Conservation (phyloP, 1,284 basidiomycete genomes). For the Leccinum griseonigrum region DNA sequence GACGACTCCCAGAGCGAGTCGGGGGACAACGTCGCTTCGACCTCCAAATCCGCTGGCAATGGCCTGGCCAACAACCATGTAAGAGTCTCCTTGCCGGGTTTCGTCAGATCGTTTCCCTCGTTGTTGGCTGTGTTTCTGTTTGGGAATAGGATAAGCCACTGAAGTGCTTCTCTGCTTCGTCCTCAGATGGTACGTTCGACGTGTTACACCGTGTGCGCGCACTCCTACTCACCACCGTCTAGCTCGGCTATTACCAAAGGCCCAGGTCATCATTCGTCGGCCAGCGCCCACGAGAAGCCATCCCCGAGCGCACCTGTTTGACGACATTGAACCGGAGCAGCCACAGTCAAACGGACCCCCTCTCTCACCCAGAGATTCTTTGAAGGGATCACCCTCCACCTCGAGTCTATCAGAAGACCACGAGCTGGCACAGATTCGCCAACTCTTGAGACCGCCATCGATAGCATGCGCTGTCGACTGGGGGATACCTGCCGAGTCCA, state of each 20-base stretch:
- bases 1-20: constrained; percentile 62
- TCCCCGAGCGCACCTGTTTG: constrained; percentile 47
- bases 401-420: constrained; percentile 23
- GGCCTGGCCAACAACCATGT: constrained; percentile 43
- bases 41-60: constrained; percentile 18
- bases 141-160: constrained; percentile 63
- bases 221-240: neutral
- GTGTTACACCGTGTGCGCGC: neutral
- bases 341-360: constrained; percentile 3
- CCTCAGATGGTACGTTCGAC: constrained; percentile 45
- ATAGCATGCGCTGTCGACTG: constrained; percentile 66
- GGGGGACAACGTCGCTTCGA: constrained; percentile 41
- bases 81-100: constrained; percentile 51
- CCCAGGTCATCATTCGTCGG: constrained; percentile 60
- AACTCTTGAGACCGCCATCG: constrained; percentile 57
- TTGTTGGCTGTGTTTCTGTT: constrained; percentile 58
- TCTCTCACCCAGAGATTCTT: constrained; percentile 13
- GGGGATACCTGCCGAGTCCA: constrained; percentile 72
- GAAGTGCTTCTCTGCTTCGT: constrained; percentile 38
- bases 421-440: constrained; percentile 47
- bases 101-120: constrained; percentile 60
- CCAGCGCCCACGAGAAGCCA: constrained; percentile 46
- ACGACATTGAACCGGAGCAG: constrained; percentile 33
- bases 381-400: constrained; percentile 10
- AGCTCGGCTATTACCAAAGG: constrained; percentile 43